These are phyloP conservation scores for Bruguiera sexangula DNA, from an alignment of 345 rosid species.

Conservation along the genomic window DNA sequence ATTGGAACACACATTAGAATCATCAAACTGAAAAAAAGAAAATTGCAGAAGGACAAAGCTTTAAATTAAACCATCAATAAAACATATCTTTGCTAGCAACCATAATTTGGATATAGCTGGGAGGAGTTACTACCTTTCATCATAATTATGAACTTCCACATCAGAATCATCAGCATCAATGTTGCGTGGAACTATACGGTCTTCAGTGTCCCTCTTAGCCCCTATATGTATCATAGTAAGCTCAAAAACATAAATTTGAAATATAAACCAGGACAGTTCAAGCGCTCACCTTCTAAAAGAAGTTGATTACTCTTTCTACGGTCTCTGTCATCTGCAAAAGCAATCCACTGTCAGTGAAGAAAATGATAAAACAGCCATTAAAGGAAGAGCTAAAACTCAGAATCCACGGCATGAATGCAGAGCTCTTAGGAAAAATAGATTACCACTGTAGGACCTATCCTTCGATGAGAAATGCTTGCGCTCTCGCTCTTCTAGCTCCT, in stretches of 20 bases:
- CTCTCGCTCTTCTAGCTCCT: slow-evolving; percentile 90
- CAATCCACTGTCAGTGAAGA: slow-evolving; percentile 1
- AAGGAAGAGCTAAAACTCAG: slow-evolving; percentile 4
- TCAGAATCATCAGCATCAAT: slow-evolving; percentile 98
- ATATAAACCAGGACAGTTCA: background rate
- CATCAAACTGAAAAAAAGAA: background rate
- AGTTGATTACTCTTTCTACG: slow-evolving; percentile 76
- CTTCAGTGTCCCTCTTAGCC: slow-evolving; percentile 72
- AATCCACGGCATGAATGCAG: background rate
- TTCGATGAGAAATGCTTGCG: slow-evolving; percentile 84
- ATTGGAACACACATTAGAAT: too few relatives aligned
- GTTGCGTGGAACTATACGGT: slow-evolving; percentile 72
- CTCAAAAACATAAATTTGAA: background rate
- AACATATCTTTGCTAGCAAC: background rate
- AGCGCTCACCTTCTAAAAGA: slow-evolving; percentile 59
- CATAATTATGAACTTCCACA: slow-evolving; percentile 60
- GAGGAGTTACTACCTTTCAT: slow-evolving; percentile 51
- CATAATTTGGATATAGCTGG: background rate
- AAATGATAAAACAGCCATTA: slow-evolving; percentile 1
- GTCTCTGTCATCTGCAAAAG: slow-evolving; percentile 77
- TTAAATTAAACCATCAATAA: background rate
- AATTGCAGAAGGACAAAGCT: too few relatives aligned
- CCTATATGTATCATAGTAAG: slow-evolving; percentile 42
- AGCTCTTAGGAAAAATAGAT: background rate
- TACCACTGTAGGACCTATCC: slow-evolving; percentile 70